Conservation (phyloP, 139 green algal species). For the Tetraselmis striata region DNA sequence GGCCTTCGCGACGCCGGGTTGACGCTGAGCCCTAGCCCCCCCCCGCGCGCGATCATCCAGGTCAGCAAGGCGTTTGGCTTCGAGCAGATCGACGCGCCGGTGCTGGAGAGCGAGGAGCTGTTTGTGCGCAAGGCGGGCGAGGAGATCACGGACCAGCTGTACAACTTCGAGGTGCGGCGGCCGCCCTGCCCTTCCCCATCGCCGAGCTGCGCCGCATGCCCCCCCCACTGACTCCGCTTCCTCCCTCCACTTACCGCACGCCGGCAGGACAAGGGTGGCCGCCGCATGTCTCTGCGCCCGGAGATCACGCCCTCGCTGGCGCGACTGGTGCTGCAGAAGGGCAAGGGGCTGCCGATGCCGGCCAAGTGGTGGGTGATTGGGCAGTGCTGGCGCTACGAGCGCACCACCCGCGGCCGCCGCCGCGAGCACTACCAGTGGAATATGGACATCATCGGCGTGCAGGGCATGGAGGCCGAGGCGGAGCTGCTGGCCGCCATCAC, state of each 20-base stretch:
- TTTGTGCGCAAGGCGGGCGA: slow-evolving; percentile 95
- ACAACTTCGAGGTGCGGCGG: slow-evolving; percentile 91
- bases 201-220: too few relatives aligned
- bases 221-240: background rate
- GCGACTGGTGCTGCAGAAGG: slow-evolving; percentile 61
- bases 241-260: too few relatives aligned
- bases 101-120: slow-evolving; percentile 95
- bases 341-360: slow-evolving; percentile 67
- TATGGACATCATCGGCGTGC: slow-evolving; percentile 91
- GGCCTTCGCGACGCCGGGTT: too few relatives aligned
- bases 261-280: slow-evolving; percentile 90
- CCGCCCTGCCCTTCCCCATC: too few relatives aligned
- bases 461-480: slow-evolving; percentile 83
- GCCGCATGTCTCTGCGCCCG: slow-evolving; percentile 81
- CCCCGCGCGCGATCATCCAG: background rate
- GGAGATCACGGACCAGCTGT: slow-evolving; percentile 97
- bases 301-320: slow-evolving; percentile 94
- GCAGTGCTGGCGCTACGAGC: slow-evolving; percentile 64
- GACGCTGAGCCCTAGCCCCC: too few relatives aligned
- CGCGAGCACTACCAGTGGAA: slow-evolving; percentile 81
- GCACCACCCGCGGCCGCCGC: slow-evolving; percentile 40
- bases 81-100: slow-evolving; percentile 89
- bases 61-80: slow-evolving; percentile 77
- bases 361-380: slow-evolving; percentile 95
- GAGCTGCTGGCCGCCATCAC: slow-evolving; percentile 89